Evolutionary conservation across 108 stramenopile genomes (phyloP).

Genomic region (Nitzschia sp.): DNA sequence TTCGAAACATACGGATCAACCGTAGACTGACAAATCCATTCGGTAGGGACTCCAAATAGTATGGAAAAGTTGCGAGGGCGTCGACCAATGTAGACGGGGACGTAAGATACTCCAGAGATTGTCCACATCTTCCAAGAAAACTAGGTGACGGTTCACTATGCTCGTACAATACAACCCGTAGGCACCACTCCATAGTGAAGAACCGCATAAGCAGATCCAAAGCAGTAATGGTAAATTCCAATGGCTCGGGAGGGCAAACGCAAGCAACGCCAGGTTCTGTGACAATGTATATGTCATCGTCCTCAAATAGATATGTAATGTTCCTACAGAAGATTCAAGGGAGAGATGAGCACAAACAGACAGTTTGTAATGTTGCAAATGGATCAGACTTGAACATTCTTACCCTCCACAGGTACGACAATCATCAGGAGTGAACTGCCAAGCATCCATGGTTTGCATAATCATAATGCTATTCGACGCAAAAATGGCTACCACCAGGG

Average conservation of each 20-base stretch:
- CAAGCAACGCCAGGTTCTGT: slow-evolving; percentile 25
- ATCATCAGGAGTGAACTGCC: slow-evolving; percentile 48
- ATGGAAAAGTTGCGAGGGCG: slow-evolving; percentile 60
- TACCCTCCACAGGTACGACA: slow-evolving; percentile 50
- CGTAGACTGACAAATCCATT: slow-evolving; percentile 54
- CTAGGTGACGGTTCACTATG: slow-evolving; percentile 6
- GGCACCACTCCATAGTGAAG: slow-evolving; percentile 63
- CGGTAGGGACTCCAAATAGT: slow-evolving; percentile 47
- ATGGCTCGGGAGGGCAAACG: slow-evolving; percentile 58
- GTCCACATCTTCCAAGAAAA: background rate
- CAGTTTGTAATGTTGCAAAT: background rate
- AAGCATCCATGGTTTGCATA: slow-evolving; percentile 59
- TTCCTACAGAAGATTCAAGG: background rate
- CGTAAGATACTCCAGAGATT: slow-evolving; percentile 39
- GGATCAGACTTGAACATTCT: background rate
- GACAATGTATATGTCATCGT: slow-evolving; percentile 22
- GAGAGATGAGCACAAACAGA: background rate
- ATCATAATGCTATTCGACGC: slow-evolving; percentile 56
- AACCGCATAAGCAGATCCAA: slow-evolving; percentile 45
- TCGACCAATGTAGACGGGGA: slow-evolving; percentile 45
- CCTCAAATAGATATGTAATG: slow-evolving; percentile 39
- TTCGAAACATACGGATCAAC: slow-evolving; percentile 53
- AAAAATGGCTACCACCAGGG: slow-evolving; percentile 52
- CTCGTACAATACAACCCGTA: slow-evolving; percentile 47
- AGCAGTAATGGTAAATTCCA: slow-evolving; percentile 13